Evolutionary conservation across 148 eudicot genomes (phyloP).

Genomic region (Fagopyrum tataricum): DNA sequence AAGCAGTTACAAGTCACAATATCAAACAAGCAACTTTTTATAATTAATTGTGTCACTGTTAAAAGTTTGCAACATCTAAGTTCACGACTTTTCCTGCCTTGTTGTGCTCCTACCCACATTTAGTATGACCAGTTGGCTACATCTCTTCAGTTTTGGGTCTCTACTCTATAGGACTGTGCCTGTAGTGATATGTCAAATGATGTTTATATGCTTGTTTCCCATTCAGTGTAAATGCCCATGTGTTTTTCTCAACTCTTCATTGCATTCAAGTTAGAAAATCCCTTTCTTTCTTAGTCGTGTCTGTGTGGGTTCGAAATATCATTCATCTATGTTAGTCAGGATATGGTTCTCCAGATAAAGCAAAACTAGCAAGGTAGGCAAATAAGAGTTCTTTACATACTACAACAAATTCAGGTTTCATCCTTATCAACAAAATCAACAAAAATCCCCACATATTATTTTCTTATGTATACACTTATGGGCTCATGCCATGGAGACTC

Average conservation of each 20-base stretch:
- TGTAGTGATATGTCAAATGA: background rate
- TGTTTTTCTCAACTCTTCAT: background rate
- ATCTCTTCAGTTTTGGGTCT: background rate
- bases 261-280: background rate
- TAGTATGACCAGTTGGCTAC: background rate
- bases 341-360: background rate
- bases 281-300: background rate
- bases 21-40: too few species aligned
- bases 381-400: background rate
- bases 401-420: background rate
- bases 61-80: background rate
- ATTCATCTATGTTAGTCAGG: background rate
- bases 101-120: background rate
- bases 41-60: background rate
- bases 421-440: too few species aligned
- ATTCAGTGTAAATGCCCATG: too few species aligned
- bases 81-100: background rate
- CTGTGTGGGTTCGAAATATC: background rate
- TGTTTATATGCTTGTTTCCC: too few species aligned
- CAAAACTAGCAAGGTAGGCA: background rate
- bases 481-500: too few species aligned
- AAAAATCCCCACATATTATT: too few species aligned
- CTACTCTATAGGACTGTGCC: background rate
- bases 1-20: conserved; percentile 79
- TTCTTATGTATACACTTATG: too few species aligned